Evolutionary conservation across 2,329 filamentous ascomycete genomes (phyloP), one percentile per base, ranked within the genome.

Genomic region (Xylariaceae sp.): DNA sequence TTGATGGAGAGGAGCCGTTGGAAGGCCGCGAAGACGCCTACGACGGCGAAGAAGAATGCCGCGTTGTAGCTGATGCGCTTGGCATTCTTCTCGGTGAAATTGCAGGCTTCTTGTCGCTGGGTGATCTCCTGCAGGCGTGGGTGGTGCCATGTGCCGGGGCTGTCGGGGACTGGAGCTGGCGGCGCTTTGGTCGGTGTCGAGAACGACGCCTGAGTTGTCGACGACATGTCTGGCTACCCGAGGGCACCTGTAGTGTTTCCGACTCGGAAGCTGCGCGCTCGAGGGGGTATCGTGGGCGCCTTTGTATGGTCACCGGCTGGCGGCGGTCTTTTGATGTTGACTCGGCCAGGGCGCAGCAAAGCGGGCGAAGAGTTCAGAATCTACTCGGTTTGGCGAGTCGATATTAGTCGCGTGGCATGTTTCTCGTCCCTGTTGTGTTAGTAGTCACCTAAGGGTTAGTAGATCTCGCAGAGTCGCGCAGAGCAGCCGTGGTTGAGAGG

Each of bases 91-190:
- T 89, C 79, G 36, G 80, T 77, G 57, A 96, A 94, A 30, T 72
- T 83, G 11, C 79, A 77, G 14, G 80, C 80, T 56, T 85, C 80
- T 54, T 88, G 84, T 32, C 92, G 79, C 42, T 75, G 74, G 12
- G 83, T 78, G 55, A 98, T 93, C 61, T 96, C 90, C 51, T 87
- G 74, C 44, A 95, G 72, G 43, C 82, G 79, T 21, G 92, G 92
- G 58, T 98, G 92, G 52, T 80, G 77, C 90, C 92, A 98, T 54
- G 80, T 86, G 35, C 90, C 89, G 5, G 85, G 74, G 48, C 72
- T 77, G 33, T 77, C 73, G 18, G 59, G 53, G 26, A 47, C 44
- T 15, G 50, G 44, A 12, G 52, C 42, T 1, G 59, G 43, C 5
- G 49, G 36, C 13, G 57, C 37, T 27, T 59, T 56, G 31, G 41